These are phyloP conservation scores for Sicyos baderoa DNA, from an alignment of 306 rosid genomes.

Conservation along the genomic window DNA sequence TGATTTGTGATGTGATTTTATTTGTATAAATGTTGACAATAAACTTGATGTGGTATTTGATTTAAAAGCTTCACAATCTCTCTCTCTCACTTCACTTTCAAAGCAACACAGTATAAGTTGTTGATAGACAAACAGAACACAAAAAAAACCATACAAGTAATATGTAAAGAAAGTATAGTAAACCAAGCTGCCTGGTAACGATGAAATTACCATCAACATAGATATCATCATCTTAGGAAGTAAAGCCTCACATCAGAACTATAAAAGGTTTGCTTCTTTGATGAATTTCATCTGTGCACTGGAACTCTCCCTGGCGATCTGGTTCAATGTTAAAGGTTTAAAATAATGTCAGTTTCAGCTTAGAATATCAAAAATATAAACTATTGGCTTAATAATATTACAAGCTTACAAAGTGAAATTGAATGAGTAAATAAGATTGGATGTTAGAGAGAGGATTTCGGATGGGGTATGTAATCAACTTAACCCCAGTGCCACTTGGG, in stretches of 20 bases:
- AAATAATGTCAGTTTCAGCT: neutral
- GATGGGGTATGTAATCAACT: neutral
- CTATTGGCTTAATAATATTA: neutral
- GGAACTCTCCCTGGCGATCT: constrained; percentile 2
- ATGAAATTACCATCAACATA: constrained; percentile 3
- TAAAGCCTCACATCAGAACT: neutral
- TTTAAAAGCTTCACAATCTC: neutral
- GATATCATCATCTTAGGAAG: neutral
- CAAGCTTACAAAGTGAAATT: neutral
- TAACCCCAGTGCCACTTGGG: neutral
- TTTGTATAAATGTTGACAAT: constrained; percentile 29
- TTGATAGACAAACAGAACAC: neutral
- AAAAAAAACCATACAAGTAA: neutral
- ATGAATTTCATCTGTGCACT: constrained; percentile 21
- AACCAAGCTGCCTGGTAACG: neutral
- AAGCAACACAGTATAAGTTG: neutral
- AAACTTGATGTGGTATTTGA: constrained; percentile 7
- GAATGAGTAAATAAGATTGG: neutral
- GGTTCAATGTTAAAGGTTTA: neutral
- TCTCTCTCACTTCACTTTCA: neutral
- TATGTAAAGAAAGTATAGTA: neutral
- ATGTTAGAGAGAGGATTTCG: neutral
- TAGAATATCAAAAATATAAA: neutral
- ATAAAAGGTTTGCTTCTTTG: constrained; percentile 27
- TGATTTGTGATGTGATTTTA: constrained; percentile 22